Evolutionary conservation across 2,329 filamentous ascomycete genomes (phyloP).

Genomic region (Cercospora sp.): DNA sequence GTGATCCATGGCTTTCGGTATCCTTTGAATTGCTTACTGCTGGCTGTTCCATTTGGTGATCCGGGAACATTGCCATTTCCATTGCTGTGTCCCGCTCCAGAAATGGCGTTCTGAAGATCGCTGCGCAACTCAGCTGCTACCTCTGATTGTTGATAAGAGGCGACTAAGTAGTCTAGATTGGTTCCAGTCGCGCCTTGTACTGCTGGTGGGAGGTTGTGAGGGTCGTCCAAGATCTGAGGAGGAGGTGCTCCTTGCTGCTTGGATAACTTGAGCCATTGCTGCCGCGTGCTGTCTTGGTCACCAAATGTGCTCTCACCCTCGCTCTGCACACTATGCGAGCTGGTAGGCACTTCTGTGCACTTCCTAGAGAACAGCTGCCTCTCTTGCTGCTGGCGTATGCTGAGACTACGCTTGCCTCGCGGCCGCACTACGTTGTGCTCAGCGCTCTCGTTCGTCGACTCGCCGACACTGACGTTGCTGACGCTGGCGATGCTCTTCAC

Average conservation of each 20-base stretch:
- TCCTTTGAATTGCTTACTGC: conserved; percentile 60
- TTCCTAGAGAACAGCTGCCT: conserved; percentile 85
- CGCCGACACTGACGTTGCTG: conserved; percentile 66
- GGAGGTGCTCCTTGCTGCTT: conserved; percentile 49
- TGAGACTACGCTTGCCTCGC: conserved; percentile 71
- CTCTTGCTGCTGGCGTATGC: conserved; percentile 82
- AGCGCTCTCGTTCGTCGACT: conserved; percentile 50
- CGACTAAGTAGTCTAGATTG: conserved; percentile 79
- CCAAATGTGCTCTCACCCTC: conserved; percentile 53
- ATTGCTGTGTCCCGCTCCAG: conserved; percentile 66
- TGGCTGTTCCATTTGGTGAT: conserved; percentile 53
- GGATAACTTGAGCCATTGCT: conserved; percentile 64
- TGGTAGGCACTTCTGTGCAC: conserved; percentile 55
- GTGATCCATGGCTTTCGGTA: conserved; percentile 78
- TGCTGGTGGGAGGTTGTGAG: conserved; percentile 41
- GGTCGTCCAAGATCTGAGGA: conserved; percentile 56
- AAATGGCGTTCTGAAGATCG: conserved; percentile 72
- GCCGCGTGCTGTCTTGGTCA: conserved; percentile 46
- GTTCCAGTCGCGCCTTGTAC: conserved; percentile 59
- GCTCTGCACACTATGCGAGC: conserved; percentile 52
- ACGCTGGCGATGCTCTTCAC: conserved; percentile 89
- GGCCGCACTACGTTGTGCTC: conserved; percentile 57
- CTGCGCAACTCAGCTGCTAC: conserved; percentile 72
- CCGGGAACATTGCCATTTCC: conserved; percentile 47
- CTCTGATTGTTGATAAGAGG: conserved; percentile 73